Evolutionary conservation across 192 early-diverging fungal species (phyloP), one percentile per base, ranked within the genome.

Genomic region (Coemansia interrupta): DNA sequence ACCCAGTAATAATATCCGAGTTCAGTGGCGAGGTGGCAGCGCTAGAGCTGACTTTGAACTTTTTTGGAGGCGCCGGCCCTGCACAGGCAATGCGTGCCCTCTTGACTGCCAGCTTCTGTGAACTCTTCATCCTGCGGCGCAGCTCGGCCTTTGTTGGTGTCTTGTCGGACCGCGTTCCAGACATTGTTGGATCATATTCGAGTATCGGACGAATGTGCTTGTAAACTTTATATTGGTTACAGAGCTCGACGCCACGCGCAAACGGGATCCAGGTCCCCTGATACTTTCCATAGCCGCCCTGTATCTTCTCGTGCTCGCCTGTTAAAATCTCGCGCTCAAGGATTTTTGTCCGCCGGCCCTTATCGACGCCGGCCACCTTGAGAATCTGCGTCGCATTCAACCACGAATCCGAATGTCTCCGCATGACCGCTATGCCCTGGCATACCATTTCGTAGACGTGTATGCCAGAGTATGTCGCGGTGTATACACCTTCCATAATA

Each of bases 221-320:
- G 47, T 88, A 82, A 11, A 96, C 92, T n/a, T 78, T 73, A 66
- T 92, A 97, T 48, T 89, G 85, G 56, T 81, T 54, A 18, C 93
- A 93, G 0, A 99, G 70, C 43, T 85, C 76, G 6, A 90, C 82
- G n/a, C 90, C 94, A 11, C 90, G 82, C 32, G 83, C 81, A 66
- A 88, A 91, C 3, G 96, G 96, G 7, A 99, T 86, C 86, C 87
- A 89, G 7, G 85, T 93, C 65, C 96, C 96, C 81, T 95, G 96
- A 70, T 97, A 98, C 80, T 95, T 96, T 56, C 95, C 95, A 70
- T 97, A 97, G 12, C 97, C 97, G 13, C 97, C 97, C 68, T 97
- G 95, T 14, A 99, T 90, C 67, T 97, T 97, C 55, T 99, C 95
- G 64, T 93, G 94, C 43, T 83, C 78, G 19, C 92, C 91, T 1